Evolutionary conservation across 495 filamentous ascomycete species (phyloP).

Genomic region (Podospora tetraspora): DNA sequence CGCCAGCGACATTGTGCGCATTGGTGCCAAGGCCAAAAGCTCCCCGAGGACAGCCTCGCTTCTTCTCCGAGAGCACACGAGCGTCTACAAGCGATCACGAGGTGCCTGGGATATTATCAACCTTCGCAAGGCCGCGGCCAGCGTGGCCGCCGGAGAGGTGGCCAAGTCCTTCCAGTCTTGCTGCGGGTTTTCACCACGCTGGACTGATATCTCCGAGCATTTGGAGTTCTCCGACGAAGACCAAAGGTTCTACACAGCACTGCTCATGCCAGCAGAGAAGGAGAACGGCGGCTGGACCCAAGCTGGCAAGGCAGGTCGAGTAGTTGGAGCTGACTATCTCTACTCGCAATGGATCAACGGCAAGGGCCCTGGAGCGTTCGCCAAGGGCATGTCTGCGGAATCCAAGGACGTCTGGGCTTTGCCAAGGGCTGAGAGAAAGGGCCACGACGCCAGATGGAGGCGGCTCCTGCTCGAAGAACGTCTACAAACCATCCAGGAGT

Average conservation of each 20-base stretch:
- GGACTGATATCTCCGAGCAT: slow-evolving; percentile 50
- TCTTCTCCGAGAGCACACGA: slow-evolving; percentile 42
- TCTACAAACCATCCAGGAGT: slow-evolving; percentile 33
- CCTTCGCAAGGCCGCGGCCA: slow-evolving; percentile 28
- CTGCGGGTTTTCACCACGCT: neutral
- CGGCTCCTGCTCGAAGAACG: slow-evolving; percentile 47
- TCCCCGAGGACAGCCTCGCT: slow-evolving; percentile 46
- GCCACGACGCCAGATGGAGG: slow-evolving; percentile 44
- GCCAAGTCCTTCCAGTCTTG: slow-evolving; percentile 14
- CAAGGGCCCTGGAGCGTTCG: slow-evolving; percentile 40
- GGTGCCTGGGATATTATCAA: slow-evolving; percentile 40
- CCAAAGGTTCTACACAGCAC: slow-evolving; percentile 50
- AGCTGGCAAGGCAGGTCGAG: slow-evolving; percentile 41
- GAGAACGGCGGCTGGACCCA: slow-evolving; percentile 37
- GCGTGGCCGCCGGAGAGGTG: slow-evolving; percentile 15
- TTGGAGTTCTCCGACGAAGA: slow-evolving; percentile 57
- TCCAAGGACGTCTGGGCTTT: slow-evolving; percentile 52
- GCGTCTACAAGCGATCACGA: slow-evolving; percentile 22
- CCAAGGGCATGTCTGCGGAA: slow-evolving; percentile 18
- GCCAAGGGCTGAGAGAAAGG: slow-evolving; percentile 30
- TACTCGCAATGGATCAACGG: slow-evolving; percentile 53
- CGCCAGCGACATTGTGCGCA: slow-evolving; percentile 50
- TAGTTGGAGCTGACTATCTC: slow-evolving; percentile 47
- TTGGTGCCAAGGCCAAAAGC: slow-evolving; percentile 56
- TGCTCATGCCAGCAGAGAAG: slow-evolving; percentile 42